Base-by-base conservation (phyloP, 2,329 filamentous ascomycete species). In the Hymenoscyphus albidus region DNA sequence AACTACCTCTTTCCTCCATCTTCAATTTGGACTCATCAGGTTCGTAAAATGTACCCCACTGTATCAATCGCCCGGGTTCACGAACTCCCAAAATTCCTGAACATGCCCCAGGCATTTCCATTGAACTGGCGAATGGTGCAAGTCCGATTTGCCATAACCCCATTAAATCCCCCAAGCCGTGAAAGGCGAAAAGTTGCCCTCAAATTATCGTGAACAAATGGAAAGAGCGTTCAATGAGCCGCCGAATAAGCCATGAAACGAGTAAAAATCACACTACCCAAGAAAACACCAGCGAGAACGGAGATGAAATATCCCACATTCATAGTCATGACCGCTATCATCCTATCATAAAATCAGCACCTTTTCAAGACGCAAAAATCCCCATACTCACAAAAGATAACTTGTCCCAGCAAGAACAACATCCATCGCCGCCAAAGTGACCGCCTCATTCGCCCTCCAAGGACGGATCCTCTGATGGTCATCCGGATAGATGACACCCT, bases 311-410 rank as follows among this genome's bases (percentile, higher is more conserved):
- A 95, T 14, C 91, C 92, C n/a, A 94, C 84, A 71, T 95, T 95
- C 80, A 92, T 86, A 1, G 91, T 93, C 92, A 95, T 97, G 74
- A 96, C 90, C 13, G 90, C 91, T 78, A 97, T 80, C 93, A 97
- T 97, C 65, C 93, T 97, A 71, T 18, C 58, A 9, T n/a, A 10
- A 62, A 61, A 66, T 69, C 61, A 71, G 68, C 39, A 64, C 65
- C 1, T 9, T 3, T 27, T 27, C 27, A 27, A 2, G 3, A 3
- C 27, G 27, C 3, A 27, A 3, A 27, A 27, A 27, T 3, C 3
- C 2, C 1, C 3, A 27, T 2, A 87, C 91, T 84, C 79, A 96
- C 93, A 97, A 86, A 35, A 97, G 79, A 78, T 96, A 97, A 14
- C 89, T 90, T 55, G 96, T 84, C 5, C 87, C 92, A n/a, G 85